phyloP scores from a whole-genome alignment of 306 rosid genomes.

The Echinosophora koreensis region DNA sequence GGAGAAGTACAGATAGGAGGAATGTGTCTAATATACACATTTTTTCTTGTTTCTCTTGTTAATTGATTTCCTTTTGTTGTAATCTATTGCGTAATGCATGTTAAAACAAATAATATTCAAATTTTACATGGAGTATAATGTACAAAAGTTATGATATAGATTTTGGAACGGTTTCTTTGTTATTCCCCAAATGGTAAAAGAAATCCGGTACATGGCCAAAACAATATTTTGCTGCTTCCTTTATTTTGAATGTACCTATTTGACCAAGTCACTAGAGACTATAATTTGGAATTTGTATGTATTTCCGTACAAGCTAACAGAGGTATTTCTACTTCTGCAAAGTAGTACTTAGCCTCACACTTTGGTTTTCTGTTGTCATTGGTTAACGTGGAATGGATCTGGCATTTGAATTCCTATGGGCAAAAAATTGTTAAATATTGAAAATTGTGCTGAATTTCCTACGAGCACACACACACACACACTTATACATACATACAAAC shows the following conservation, averaged over 20 bases:
- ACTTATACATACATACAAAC: too few species aligned
- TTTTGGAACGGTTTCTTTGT: constrained; percentile 2
- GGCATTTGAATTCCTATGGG: constrained; percentile 1
- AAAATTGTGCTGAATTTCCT: neutral
- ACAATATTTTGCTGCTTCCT: constrained; percentile 11
- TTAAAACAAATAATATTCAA: constrained; percentile 14
- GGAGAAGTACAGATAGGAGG: neutral
- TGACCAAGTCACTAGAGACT: neutral
- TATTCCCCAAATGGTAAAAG: neutral
- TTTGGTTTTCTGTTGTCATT: neutral
- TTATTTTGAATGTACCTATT: neutral
- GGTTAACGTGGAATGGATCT: constrained; percentile 12
- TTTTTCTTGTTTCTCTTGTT: constrained; percentile 10
- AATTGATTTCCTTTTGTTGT: neutral
- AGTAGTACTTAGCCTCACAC: neutral
- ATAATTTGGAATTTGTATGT: constrained; percentile 16
- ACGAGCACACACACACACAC: neutral
- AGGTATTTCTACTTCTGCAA: constrained; percentile 12
- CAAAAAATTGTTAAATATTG: neutral
- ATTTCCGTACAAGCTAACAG: neutral
- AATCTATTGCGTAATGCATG: constrained; percentile 12
- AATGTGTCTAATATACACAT: neutral
- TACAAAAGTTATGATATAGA: neutral
- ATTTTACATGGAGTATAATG: neutral
- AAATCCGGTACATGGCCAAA: neutral